phyloP scores from a whole-genome alignment of 768 basidiomycete genomes.

The Pleurotus salmoneostramineus region DNA sequence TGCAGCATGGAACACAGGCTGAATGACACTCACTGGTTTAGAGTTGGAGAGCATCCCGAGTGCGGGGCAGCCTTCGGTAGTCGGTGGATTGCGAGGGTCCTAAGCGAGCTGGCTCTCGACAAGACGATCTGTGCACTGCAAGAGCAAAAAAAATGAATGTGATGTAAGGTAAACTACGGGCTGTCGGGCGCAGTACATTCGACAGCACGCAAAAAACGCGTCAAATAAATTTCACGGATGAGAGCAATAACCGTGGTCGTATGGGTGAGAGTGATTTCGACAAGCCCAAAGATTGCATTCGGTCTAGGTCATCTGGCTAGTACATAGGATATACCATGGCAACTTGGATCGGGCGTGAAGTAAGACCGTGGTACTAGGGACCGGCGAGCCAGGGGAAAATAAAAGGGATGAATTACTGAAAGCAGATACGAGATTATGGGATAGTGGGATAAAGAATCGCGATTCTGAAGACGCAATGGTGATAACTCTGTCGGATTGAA shows the following conservation, averaged over 20 bases:
- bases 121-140: neutral
- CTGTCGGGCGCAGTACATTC: neutral
- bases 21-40: constrained; percentile 3
- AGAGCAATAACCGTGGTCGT: neutral
- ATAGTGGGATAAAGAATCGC: constrained; percentile 1
- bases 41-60: neutral
- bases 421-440: too few species aligned
- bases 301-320: neutral
- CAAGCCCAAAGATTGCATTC: neutral
- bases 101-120: too few species aligned
- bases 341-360: neutral
- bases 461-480: neutral
- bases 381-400: neutral
- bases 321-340: too few species aligned
- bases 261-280: neutral
- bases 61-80: neutral
- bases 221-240: neutral
- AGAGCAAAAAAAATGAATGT: neutral
- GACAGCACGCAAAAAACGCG: neutral
- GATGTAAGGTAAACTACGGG: neutral
- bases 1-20: neutral
- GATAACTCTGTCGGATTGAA: neutral
- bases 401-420: neutral
- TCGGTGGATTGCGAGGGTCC: neutral
- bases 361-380: neutral